Evolutionary conservation across 306 rosid genomes (phyloP).

Genomic region (Medicago lupulina): DNA sequence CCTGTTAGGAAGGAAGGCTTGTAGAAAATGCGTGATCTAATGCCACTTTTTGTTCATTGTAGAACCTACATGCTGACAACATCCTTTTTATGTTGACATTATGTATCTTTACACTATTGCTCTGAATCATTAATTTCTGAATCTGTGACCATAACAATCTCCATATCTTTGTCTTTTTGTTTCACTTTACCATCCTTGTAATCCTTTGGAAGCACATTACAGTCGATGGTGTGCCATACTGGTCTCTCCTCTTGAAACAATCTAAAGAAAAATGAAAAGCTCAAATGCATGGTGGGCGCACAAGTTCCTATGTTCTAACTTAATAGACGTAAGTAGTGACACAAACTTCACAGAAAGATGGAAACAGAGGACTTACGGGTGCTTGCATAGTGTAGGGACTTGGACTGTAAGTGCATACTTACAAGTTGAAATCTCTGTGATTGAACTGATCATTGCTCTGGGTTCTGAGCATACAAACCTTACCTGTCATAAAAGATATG

Average conservation of each 20-base stretch:
- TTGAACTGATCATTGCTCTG: constrained; percentile 79
- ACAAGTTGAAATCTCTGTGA: constrained; percentile 96
- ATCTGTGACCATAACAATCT: constrained; percentile 65
- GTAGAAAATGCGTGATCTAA: neutral
- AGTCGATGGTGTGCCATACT: constrained; percentile 81
- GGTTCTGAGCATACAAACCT: constrained; percentile 96
- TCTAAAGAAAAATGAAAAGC: constrained; percentile 50
- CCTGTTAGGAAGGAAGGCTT: constrained; percentile 10
- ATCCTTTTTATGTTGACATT: neutral
- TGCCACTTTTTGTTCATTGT: neutral
- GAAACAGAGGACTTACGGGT: constrained; percentile 67
- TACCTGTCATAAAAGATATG: constrained; percentile 57
- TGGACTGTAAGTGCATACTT: constrained; percentile 92
- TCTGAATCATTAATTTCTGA: constrained; percentile 56
- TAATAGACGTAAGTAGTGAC: neutral
- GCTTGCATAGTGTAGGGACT: constrained; percentile 91
- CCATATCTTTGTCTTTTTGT: constrained; percentile 44
- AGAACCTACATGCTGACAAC: constrained; percentile 26
- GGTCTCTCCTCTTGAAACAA: constrained; percentile 95
- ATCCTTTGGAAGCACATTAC: constrained; percentile 73
- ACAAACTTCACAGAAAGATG: constrained; percentile 22
- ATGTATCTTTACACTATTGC: constrained; percentile 49
- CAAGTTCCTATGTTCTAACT: no score
- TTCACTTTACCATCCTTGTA: constrained; percentile 55
- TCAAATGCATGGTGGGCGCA: neutral